Base-by-base conservation (phyloP, 257 asterid genomes). In the Lycium ferocissimum region DNA sequence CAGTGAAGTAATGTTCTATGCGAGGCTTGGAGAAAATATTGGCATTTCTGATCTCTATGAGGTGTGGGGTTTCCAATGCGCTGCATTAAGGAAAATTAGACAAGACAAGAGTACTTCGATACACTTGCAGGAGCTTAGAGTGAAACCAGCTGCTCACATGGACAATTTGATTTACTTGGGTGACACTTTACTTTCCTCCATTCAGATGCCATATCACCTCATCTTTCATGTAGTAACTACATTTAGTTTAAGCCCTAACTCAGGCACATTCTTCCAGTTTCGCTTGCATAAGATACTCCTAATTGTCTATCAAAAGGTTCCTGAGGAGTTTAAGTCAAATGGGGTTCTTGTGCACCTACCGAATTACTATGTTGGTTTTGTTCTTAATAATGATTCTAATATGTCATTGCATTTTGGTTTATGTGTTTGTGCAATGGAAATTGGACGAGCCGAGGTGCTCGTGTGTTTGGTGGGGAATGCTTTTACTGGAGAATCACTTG, bases 191-290 rank as follows among this genome's bases (percentile, higher is more conserved):
- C 7, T 47, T 47, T 7, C 51, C 51, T 47, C 51, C 51, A 47
- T 1, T 47, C 51, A 6, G 51, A 47, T 47, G 9, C 51, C 51
- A 47, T 47, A 47, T 47, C 7, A 8, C 51, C 9, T 47, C 10
- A 6, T 6, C 10, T 4, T 47, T 6, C 7, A 8, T 47, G 6
- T 45, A 45, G 9, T 49, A 49, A 9, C 2, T 49, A 49, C 12
- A 49, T 33, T 0, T 49, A 14, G 6, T 14, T 67, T n/a, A 49
- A 35, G 49, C 43, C 14, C 76, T 22, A 67, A 35, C 20, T 67
- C 49, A 12, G 47, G 20, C n/a, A 66, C 73, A 66, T 35, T 66
- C 45, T 66, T 66, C 73, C 73, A 66, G 45, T 66, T 66, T 35
- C 5, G 11, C 47, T 13, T 0, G 75, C 75, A 6, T 67, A 67